phyloP scores from a whole-genome alignment of 2,329 filamentous ascomycete species.

The Pseudocercospora cruenta region DNA sequence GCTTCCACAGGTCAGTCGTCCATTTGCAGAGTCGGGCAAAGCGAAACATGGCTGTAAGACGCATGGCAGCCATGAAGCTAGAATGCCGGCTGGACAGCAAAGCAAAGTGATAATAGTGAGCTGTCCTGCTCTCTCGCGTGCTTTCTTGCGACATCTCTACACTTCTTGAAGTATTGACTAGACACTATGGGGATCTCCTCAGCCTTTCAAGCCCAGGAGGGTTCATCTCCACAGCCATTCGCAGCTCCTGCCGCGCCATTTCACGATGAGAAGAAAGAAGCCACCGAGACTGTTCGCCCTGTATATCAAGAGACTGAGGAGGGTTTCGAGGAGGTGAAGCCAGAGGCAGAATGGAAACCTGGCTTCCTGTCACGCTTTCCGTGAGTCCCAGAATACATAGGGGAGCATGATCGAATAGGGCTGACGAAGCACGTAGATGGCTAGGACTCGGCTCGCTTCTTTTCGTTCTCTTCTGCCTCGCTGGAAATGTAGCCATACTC shows the following conservation, averaged over 20 bases:
- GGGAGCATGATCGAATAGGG: background rate
- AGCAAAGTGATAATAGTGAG: background rate
- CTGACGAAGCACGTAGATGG: background rate
- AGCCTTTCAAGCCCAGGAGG: background rate
- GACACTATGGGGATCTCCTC: background rate
- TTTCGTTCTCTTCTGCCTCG: background rate
- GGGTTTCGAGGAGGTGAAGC: background rate
- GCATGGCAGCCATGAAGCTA: background rate
- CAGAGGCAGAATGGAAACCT: slow-evolving; percentile 7
- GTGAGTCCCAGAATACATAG: background rate
- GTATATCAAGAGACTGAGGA: background rate
- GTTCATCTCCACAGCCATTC: background rate
- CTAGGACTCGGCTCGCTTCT: background rate
- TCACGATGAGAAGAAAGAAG: slow-evolving; percentile 1
- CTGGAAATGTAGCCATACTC: background rate
- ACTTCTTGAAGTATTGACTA: background rate
- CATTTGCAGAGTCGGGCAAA: background rate
- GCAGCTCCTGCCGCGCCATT: background rate
- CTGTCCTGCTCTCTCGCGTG: background rate
- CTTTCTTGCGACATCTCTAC: background rate
- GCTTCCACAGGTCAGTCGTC: background rate
- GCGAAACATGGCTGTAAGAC: background rate
- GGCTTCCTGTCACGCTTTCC: slow-evolving; percentile 5
- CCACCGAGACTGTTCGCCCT: background rate
- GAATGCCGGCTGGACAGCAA: background rate